Evolutionary conservation across 768 basidiomycete genomes (phyloP), one percentile per base, ranked within the genome.

Genomic region (Daedalea quercina): DNA sequence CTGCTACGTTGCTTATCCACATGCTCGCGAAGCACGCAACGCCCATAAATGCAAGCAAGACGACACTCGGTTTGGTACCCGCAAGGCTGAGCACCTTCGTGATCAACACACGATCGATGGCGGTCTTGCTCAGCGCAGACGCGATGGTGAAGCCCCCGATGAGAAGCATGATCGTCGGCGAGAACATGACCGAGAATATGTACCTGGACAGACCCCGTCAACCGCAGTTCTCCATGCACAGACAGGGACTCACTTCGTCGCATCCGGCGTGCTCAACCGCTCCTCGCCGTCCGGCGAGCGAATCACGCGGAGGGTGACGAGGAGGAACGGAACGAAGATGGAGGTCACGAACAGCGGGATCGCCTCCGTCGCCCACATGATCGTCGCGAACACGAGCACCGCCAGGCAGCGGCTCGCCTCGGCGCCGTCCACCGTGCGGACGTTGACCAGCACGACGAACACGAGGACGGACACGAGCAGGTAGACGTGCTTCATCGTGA

Each of bases 1-100:
- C 96, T 3, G 96, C 95, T 19, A 99, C 96, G 65, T 99, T 98
- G 69, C 91, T 94, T 63, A 99, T 98, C 96, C 94, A 98, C 95
- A 98, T 99, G 69, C 90, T 94, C 2, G 94, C 93, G 65, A 99
- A 99, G 64, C 94, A 97, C 1, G 94, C 88, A 17, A 99, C 94
- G 42, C 76, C 82, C 96, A 98, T 98, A 67, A 97, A 90, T 0
- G 92, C 86, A 43, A 99, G 78, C 8, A 99, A 73, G 3, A 99
- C 94, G 0, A 79, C 85, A 55, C 81, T 84, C 1, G 95, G 96
- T 51, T 78, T 78, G 11, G 91, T 85, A 3, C 96, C 95, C 7
- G 96, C 96, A 47, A 97, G 75, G 63, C 84, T 87, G 49, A 99
- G 78, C 40, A 98, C 84, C 25, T 89, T 81, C 3, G 94, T 94